phyloP scores from a whole-genome alignment of 1,284 basidiomycete species.

The Cryptococcus sp. region DNA sequence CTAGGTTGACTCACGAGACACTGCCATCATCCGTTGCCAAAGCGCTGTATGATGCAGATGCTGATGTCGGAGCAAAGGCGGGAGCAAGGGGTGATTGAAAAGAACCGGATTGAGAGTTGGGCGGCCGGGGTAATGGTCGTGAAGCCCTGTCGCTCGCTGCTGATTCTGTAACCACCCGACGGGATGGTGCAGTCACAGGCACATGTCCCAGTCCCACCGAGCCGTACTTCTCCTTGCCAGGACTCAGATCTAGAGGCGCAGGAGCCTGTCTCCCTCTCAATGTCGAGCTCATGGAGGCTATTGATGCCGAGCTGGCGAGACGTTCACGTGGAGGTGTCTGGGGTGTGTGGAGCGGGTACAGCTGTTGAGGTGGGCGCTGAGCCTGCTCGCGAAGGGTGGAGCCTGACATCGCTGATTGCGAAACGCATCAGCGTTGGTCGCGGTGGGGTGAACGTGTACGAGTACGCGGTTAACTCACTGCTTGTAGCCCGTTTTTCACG shows the following conservation, averaged over 20 bases:
- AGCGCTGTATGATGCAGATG: too few species aligned
- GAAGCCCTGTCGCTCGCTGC: constrained; percentile 6
- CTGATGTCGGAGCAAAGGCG: background rate
- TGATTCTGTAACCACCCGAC: constrained; percentile 19
- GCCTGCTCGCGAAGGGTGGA: too few species aligned
- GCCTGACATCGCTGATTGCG: too few species aligned
- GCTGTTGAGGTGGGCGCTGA: too few species aligned
- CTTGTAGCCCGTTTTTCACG: too few species aligned
- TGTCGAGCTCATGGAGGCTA: constrained; percentile 28
- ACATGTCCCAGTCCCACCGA: constrained; percentile 9
- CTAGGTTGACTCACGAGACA: constrained; percentile 26
- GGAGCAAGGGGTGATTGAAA: constrained; percentile 4
- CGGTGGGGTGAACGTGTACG: too few species aligned
- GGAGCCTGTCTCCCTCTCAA: constrained; percentile 38
- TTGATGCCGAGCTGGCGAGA: constrained; percentile 23
- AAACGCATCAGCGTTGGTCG: too few species aligned
- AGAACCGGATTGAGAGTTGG: constrained; percentile 6
- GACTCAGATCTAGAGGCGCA: constrained; percentile 44
- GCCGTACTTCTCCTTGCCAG: constrained; percentile 21
- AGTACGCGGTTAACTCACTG: too few species aligned
- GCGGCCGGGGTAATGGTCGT: constrained; percentile 23
- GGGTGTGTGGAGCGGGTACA: too few species aligned
- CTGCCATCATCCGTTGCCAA: background rate
- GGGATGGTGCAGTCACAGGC: background rate
- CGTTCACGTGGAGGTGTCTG: constrained; percentile 13